Evolutionary conservation across 331 rosid genomes (phyloP).

Genomic region (Quercus phellos): DNA sequence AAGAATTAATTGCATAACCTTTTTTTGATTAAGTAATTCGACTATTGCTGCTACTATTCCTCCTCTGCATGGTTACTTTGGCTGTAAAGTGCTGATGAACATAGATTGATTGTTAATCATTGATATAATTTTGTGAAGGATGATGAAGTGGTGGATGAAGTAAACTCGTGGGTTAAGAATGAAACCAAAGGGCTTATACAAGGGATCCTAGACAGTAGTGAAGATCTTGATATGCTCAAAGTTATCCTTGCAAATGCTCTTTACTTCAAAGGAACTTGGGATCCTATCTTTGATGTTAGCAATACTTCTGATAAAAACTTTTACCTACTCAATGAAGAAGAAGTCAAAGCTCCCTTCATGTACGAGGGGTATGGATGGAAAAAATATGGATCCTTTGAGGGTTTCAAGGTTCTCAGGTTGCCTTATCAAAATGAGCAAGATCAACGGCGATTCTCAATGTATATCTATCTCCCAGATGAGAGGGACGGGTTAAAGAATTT

Average conservation of each 20-base stretch:
- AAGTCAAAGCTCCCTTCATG: constrained; percentile 6
- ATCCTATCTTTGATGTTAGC: neutral
- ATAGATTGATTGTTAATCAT: no score
- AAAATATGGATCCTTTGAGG: constrained; percentile 5
- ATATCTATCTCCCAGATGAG: constrained; percentile 12
- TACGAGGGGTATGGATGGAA: neutral
- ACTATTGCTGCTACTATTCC: no score
- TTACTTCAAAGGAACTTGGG: constrained; percentile 26
- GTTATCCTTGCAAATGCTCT: constrained; percentile 24
- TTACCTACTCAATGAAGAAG: constrained; percentile 15
- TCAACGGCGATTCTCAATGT: constrained; percentile 9
- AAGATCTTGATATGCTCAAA: neutral
- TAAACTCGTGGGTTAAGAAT: constrained; percentile 13
- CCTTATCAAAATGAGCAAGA: constrained; percentile 18
- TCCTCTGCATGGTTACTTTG: no score
- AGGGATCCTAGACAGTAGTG: neutral
- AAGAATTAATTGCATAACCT: no score
- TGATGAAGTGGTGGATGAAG: no score
- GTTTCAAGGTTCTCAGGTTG: constrained; percentile 5
- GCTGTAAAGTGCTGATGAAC: no score
- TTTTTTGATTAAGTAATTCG: no score
- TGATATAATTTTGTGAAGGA: no score
- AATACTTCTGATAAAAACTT: constrained; percentile 3
- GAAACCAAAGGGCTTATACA: constrained; percentile 11
- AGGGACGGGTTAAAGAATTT: constrained; percentile 2